Evolutionary conservation across 1,139 yeast species (phyloP).

Genomic region (Casaregolazyma suthepensis): DNA sequence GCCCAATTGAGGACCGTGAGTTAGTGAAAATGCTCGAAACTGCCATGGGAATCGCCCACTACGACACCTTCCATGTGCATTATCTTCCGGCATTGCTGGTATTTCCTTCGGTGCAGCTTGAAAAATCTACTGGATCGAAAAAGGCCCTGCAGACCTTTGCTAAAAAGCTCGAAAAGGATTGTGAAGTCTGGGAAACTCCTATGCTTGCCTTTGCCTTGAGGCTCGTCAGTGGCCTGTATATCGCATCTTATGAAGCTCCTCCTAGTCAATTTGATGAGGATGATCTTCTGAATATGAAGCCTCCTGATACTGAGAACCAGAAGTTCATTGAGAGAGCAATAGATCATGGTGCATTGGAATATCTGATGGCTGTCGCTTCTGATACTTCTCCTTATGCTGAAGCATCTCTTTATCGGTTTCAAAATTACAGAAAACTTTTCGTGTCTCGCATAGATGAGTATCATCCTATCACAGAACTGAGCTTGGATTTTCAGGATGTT

Average conservation of each 20-base stretch:
- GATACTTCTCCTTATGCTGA: conserved; percentile 40
- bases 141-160: conserved; percentile 9
- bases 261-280: neutral
- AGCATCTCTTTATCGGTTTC: conserved; percentile 6
- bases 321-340: conserved; percentile 42
- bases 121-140: conserved; percentile 12
- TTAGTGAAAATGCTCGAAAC: conserved; percentile 41
- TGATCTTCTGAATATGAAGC: neutral
- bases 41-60: conserved; percentile 43
- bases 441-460: conserved; percentile 7
- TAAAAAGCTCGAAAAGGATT: conserved; percentile 4
- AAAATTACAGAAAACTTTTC: conserved; percentile 11
- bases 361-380: conserved; percentile 62
- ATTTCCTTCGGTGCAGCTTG: conserved; percentile 16
- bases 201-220: neutral
- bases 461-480: conserved; percentile 14
- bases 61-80: conserved; percentile 59
- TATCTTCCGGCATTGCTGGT: conserved; percentile 50
- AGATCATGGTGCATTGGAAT: conserved; percentile 75
- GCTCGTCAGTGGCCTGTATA: neutral
- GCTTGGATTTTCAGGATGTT: conserved; percentile 18
- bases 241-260: neutral
- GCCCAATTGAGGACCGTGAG: conserved; percentile 32
- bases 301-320: neutral
- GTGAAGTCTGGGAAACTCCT: neutral